Evolutionary conservation across 345 rosid species (phyloP).

Genomic region (Populus euphratica): DNA sequence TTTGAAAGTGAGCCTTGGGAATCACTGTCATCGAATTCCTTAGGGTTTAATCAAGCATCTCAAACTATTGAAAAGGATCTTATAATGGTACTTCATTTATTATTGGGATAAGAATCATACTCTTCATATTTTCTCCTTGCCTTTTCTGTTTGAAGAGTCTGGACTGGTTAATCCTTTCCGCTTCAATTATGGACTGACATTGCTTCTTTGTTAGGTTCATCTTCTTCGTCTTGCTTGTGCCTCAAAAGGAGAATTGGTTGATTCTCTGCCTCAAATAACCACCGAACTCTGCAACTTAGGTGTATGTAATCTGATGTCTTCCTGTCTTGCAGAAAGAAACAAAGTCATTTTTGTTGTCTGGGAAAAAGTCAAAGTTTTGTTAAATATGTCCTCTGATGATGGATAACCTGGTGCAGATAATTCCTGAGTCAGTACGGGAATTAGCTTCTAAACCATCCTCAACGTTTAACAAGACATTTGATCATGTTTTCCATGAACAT

Average conservation of each 20-base stretch:
- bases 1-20: constrained; percentile 40
- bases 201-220: constrained; percentile 53
- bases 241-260: constrained; percentile 62
- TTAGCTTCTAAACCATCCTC: constrained; percentile 70
- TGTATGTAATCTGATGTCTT: constrained; percentile 42
- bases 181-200: background rate
- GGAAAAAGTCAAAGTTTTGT: background rate
- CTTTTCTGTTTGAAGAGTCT: constrained; percentile 6
- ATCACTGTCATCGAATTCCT: constrained; percentile 49
- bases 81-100: constrained; percentile 44
- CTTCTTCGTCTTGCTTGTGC: constrained; percentile 79
- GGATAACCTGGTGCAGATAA: constrained; percentile 44
- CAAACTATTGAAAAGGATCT: constrained; percentile 63
- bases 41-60: constrained; percentile 39
- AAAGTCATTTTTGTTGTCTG: background rate
- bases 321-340: background rate
- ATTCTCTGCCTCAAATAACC: constrained; percentile 64
- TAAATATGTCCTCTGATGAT: constrained; percentile 16
- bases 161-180: constrained; percentile 2
- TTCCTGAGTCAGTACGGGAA: constrained; percentile 62
- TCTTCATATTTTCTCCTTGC: constrained; percentile 4
- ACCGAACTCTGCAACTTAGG: constrained; percentile 74
- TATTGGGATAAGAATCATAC: background rate
- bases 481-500: constrained; percentile 63
- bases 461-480: constrained; percentile 60